A percentile compares a stretch with the other conserved stretches of the same genome.
Evolutionary conservation across 331 rosid species (phyloP).

Genomic region (Pyrus hybrid): DNA sequence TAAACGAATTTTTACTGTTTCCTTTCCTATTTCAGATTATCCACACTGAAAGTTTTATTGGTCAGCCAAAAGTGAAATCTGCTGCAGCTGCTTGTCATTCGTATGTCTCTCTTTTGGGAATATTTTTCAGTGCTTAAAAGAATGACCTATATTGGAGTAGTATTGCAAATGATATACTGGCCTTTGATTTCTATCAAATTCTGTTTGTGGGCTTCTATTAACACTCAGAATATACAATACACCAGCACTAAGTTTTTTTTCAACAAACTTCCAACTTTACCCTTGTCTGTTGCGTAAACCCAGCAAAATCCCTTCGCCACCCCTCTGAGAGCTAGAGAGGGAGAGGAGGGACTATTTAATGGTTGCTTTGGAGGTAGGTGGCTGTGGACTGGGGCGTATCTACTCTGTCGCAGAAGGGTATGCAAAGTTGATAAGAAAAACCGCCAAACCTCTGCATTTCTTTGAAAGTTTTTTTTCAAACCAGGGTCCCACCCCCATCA

Average conservation of each 20-base stretch:
- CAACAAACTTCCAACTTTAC: not conserved
- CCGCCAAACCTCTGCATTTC: too few species aligned
- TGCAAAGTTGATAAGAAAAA: too few species aligned
- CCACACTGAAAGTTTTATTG: slow-evolving; percentile 78
- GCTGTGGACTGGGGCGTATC: not conserved
- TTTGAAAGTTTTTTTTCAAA: too few species aligned
- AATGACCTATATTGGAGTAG: not conserved
- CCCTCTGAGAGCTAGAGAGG: not conserved
- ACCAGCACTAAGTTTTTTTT: too few species aligned
- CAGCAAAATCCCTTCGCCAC: too few species aligned
- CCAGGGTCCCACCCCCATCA: too few species aligned
- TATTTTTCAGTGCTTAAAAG: not conserved
- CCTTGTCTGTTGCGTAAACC: not conserved
- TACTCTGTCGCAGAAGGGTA: too few species aligned
- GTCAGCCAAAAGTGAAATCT: slow-evolving; percentile 85
- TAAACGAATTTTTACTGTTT: not conserved
- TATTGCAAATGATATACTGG: not conserved
- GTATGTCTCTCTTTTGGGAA: slow-evolving; percentile 32
- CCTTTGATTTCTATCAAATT: not conserved
- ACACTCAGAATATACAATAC: too few species aligned
- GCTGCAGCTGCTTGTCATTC: slow-evolving; percentile 77
- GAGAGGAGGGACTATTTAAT: not conserved
- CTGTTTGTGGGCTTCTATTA: not conserved
- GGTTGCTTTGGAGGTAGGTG: not conserved
- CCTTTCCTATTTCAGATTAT: slow-evolving; percentile 45